Evolutionary conservation across 2,329 filamentous ascomycete species (phyloP), one percentile per base, ranked within the genome.

Genomic region (Fusarium hainanense): DNA sequence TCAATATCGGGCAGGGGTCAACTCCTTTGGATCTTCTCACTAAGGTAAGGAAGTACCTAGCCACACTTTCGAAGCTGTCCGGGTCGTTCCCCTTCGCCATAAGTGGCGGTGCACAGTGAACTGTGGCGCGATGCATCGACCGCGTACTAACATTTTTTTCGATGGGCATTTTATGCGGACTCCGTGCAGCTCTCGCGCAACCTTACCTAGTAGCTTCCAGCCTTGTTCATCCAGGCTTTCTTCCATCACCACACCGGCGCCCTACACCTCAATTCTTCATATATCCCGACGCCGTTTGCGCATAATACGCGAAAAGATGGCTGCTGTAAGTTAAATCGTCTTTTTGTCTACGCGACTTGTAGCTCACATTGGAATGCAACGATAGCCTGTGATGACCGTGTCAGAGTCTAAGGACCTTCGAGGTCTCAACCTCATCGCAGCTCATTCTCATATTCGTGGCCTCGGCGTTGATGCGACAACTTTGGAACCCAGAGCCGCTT

Each of bases 361-460:
- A 57, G 54, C 72, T 77, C 58, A 76, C 63, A 42, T 73, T 64
- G 67, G 54, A 56, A 55, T 59, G 58, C 66, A 52, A 42, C 49
- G 41, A 49, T 71, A 89, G 87, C 86, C 85, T 71, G 85, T 89
- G 68, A 83, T 89, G 78, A 98, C 96, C 76, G 90, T 98, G 80
- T 93, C 94, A 79, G 95, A 98, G 87, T 92, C 89, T 82, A 97
- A 96, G 83, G 95, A 98, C 88, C 91, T 98, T 79, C 92, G 94
- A 75, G 94, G 94, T 71, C 90, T 99, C 78, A 98, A 97, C 82
- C 92, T 99, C 82, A 97, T 99, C 81, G 96, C 96, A 67, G 95
- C 96, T 63, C 96, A 99, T 85, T 99, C 96, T 60, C 96, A 99
- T 82, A 98, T 99, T 77, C 92, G 94, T 77, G 96, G 96, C 49